Evolutionary conservation across 306 rosid genomes (phyloP), one percentile per base, ranked within the genome.

Genomic region (Dryas octopetala): DNA sequence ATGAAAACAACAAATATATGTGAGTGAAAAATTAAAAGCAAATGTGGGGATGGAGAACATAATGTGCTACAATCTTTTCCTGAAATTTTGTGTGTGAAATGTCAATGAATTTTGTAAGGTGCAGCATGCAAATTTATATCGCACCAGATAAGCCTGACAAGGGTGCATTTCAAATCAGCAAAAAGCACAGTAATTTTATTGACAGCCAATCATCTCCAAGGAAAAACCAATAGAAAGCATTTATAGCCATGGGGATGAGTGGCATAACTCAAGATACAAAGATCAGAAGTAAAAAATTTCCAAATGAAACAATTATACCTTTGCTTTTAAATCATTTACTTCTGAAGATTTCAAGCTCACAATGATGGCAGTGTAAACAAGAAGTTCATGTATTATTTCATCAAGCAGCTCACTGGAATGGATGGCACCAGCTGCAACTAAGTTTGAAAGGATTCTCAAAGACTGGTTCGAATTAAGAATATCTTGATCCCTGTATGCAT

Each of bases 401-500:
- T 95, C 97, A 59, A 80, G 70, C 70, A 57, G 77, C 32, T 83
- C 90, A 75, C 78, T 81, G 73, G 96, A 87, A 85, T 73, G 78
- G 74, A 95, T 78, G 62, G 86, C 93, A 58, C 91, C 89, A 26
- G 96, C 91, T 40, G 93, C 96, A 69, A 87, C 90, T 78, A 95
- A 85, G 70, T 95, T 95, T 72, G 91, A 92, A 74, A 95, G 93
- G 77, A 95, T 90, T 83, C 91, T 85, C 68, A 95, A 69, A 32
- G 97, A 89, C 79, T 86, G 91, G 81, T 84, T 85, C 62, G 92
- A 83, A 79, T 70, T 71, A 78, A 76, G 80, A 74, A 89, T 74
- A 77, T 76, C 88, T 78, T 86, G 89, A 68, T 86, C 97, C 73
- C 99, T 92, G 91, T 48, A 79, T 11, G 74, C 57, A 55, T 79